Evolutionary conservation across 2,329 filamentous ascomycete genomes (phyloP).

Genomic region (Fusarium pseudoanthophilum): DNA sequence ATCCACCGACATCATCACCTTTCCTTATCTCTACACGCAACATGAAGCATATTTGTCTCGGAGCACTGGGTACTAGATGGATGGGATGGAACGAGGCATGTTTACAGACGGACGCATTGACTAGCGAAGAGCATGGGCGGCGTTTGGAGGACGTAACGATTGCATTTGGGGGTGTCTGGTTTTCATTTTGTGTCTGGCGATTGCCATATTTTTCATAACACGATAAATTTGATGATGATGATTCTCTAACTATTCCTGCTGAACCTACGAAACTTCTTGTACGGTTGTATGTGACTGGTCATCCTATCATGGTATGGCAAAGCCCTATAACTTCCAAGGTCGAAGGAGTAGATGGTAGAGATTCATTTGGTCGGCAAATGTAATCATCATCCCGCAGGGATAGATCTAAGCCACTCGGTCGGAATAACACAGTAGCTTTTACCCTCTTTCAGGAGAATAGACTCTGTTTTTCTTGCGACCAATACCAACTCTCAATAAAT

Average conservation of each 20-base stretch:
- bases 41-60: constrained; percentile 30
- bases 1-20: not conserved
- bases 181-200: constrained; percentile 33
- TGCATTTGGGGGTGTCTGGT: constrained; percentile 43
- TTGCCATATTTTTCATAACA: constrained; percentile 33
- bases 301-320: not conserved
- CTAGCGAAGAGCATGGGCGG: constrained; percentile 51
- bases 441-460: too few species aligned
- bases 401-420: too few species aligned
- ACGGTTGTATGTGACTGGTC: not conserved
- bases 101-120: constrained; percentile 50
- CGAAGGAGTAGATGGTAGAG: not conserved
- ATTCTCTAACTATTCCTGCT: not conserved
- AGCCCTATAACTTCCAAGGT: not conserved
- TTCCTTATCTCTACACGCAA: constrained; percentile 20
- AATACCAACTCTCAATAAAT: too few species aligned
- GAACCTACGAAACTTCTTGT: not conserved
- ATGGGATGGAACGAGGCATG: constrained; percentile 46
- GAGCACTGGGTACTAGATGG: constrained; percentile 42
- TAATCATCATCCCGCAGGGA: too few species aligned
- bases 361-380: not conserved
- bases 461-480: too few species aligned
- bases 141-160: constrained; percentile 51
- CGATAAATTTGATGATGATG: constrained; percentile 24
- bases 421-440: too few species aligned